Evolutionary conservation across 306 rosid species (phyloP), one percentile per base, ranked within the genome.

Genomic region (Phaseolus lunatus): DNA sequence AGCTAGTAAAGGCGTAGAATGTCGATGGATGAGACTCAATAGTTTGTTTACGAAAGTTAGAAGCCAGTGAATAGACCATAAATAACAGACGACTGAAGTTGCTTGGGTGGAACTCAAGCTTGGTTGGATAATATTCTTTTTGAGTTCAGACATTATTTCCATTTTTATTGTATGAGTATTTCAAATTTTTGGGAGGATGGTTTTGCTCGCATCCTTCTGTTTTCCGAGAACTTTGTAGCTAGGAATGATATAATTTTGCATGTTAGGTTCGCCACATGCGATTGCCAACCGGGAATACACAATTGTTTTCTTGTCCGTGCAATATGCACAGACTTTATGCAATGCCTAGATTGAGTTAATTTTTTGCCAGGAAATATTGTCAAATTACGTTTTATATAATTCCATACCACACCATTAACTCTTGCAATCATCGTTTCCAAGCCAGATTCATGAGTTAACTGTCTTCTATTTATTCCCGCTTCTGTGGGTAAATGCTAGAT

Each of bases 121-220:
- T 62, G 49, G 62, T 61, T 75, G 73, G 85, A 81, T 82, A 53
- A 77, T 72, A 81, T 83, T 84, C 82, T 83, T 86, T 87, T 81
- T 9, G 52, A 84, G 73, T 76, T 37, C 70, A 78, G 84, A 77
- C 82, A 15, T 31, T 72, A 74, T 54, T 78, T 80, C 84, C 87
- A 81, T 63, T 86, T 82, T 86, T 84, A 58, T 37, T 70, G 29
- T 74, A 50, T 80, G 76, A 54, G 78, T 68, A 48, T 26, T 70
- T 67, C 82, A 35, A 75, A 67, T 80, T 72, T 62, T 62, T 81
- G 52, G 75, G 80, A 72, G 97, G 97, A 81, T 92, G 89, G 93
- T 92, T 90, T 94, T 92, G 93, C 78, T 85, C 79, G 81, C 90
- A 91, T 91, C 92, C 93, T 83, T 78, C 47, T 9, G 53, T 50